phyloP scores from a whole-genome alignment of 176 grass and related monocot species.

The Lolium perenne region DNA sequence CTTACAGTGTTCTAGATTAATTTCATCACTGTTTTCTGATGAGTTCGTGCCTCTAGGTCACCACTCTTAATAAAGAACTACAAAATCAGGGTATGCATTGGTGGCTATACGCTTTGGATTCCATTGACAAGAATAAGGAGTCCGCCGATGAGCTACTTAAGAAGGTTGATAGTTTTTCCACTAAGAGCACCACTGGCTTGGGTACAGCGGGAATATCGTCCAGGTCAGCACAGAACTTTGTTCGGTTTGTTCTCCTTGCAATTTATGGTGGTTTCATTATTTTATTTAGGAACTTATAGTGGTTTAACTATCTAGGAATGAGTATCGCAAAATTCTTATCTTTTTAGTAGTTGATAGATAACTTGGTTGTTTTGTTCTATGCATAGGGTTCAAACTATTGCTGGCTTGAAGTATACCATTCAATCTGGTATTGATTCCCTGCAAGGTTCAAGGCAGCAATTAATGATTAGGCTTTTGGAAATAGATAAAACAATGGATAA shows the following conservation, averaged over 20 bases:
- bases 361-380: constrained; percentile 46
- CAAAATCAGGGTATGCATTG: constrained; percentile 62
- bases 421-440: constrained; percentile 80
- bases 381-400: constrained; percentile 66
- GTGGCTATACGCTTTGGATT: constrained; percentile 85
- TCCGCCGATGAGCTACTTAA: constrained; percentile 65
- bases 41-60: constrained; percentile 59
- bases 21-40: constrained; percentile 18
- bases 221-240: constrained; percentile 61
- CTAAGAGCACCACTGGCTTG: constrained; percentile 69
- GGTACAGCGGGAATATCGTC: constrained; percentile 66
- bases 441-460: constrained; percentile 65
- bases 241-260: constrained; percentile 33
- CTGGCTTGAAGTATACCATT: constrained; percentile 83
- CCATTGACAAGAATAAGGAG: constrained; percentile 72
- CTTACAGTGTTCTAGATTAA: constrained; percentile 1
- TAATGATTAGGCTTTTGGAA: constrained; percentile 79
- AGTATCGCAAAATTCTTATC: constrained; percentile 23
- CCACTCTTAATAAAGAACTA: constrained; percentile 62
- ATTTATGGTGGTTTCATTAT: constrained; percentile 18
- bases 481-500: constrained; percentile 80
- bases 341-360: constrained; percentile 28
- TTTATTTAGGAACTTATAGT: constrained; percentile 4
- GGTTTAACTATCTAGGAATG: constrained; percentile 14
- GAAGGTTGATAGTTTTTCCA: constrained; percentile 80